Percentiles rank a stretch among this genome's conserved stretches.
Conservation (phyloP, 257 asterid species). For the Gardenia jasminoides region DNA sequence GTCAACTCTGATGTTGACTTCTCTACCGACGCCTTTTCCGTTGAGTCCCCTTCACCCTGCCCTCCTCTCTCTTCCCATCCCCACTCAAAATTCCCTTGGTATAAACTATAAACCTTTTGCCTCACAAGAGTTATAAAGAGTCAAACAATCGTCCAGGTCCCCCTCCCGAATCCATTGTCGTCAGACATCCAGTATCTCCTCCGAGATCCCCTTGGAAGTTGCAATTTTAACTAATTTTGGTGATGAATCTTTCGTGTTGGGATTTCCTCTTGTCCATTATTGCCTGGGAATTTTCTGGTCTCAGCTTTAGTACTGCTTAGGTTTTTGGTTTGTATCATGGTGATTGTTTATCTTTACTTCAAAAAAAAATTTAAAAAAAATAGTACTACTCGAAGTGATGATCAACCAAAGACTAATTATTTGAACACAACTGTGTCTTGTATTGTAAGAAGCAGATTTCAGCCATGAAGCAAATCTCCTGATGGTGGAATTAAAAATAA, state of each 20-base stretch:
- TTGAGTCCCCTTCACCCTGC: conserved; percentile 33
- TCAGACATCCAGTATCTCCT: background rate
- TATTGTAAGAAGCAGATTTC: too few species aligned
- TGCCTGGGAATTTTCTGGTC: background rate
- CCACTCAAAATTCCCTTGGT: background rate
- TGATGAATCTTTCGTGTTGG: background rate
- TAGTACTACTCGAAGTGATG: too few species aligned
- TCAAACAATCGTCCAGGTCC: background rate
- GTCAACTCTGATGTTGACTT: conserved; percentile 37
- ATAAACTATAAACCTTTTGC: conserved; percentile 21
- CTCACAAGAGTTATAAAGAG: background rate
- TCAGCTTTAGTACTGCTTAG: background rate
- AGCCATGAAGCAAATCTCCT: background rate
- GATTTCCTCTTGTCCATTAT: background rate
- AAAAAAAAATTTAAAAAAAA: too few species aligned
- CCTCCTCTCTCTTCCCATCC: conserved; percentile 15
- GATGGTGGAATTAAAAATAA: background rate
- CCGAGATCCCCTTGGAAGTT: background rate
- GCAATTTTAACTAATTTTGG: background rate
- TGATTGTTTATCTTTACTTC: background rate
- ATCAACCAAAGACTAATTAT: too few species aligned
- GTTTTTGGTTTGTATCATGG: background rate
- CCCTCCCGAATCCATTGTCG: background rate
- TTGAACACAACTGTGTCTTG: too few species aligned
- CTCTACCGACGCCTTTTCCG: conserved; percentile 35